These are phyloP conservation scores for Venturia oleaginea DNA, from an alignment of 2,329 filamentous ascomycete species.

Conservation along the genomic window DNA sequence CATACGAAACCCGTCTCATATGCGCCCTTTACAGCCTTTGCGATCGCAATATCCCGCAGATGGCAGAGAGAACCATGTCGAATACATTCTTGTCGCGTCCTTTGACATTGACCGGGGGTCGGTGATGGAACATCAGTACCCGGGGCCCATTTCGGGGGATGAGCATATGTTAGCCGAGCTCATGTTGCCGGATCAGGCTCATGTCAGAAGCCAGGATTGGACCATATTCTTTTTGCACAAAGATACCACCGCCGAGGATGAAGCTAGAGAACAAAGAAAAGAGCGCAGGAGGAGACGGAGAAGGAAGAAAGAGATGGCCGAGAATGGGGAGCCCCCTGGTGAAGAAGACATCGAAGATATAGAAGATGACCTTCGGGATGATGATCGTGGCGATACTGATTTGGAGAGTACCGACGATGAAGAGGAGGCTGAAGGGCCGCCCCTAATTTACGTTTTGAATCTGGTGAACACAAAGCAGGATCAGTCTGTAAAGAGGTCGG, in stretches of 20 bases:
- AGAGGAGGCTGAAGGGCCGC: slow-evolving; percentile 65
- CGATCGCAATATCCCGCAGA: slow-evolving; percentile 41
- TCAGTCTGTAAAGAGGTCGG: slow-evolving; percentile 67
- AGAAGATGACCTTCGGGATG: slow-evolving; percentile 27
- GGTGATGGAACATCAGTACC: slow-evolving; percentile 98
- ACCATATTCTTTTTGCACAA: slow-evolving; percentile 99
- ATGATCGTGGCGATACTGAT: slow-evolving; percentile 40
- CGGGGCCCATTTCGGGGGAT: slow-evolving; percentile 87
- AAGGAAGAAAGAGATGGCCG: slow-evolving; percentile 39
- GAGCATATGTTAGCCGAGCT: slow-evolving; percentile 97
- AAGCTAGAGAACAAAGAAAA: slow-evolving; percentile 50
- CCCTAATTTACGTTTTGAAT: slow-evolving; percentile 93
- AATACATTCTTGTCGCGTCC: slow-evolving; percentile 94
- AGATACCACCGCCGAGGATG: slow-evolving; percentile 77
- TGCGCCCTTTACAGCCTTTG: slow-evolving; percentile 5
- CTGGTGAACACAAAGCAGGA: slow-evolving; percentile 98
- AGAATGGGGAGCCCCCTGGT: slow-evolving; percentile 31
- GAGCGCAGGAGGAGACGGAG: slow-evolving; percentile 45
- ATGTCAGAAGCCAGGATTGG: slow-evolving; percentile 93
- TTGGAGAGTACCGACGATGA: slow-evolving; percentile 38
- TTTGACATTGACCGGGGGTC: slow-evolving; percentile 96
- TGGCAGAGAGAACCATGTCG: slow-evolving; percentile 75
- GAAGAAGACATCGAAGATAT: slow-evolving; percentile 34
- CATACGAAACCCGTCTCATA: background rate
- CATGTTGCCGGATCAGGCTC: slow-evolving; percentile 95